Base-by-base conservation (phyloP, 2,329 filamentous ascomycete species). In the Cercospora canescens region DNA sequence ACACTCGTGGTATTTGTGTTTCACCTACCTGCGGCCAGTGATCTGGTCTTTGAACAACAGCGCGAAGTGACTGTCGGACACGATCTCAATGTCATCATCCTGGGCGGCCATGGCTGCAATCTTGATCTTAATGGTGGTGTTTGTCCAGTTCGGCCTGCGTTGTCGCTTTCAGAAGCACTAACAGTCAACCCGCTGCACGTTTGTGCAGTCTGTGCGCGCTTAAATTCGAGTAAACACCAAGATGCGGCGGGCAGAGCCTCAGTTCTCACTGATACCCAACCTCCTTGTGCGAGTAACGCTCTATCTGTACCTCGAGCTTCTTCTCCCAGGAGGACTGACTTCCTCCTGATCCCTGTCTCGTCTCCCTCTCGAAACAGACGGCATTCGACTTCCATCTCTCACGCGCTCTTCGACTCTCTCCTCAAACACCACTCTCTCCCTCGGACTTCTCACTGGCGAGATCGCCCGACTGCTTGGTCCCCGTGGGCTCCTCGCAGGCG, bases 281-380 rank as follows among this genome's bases (percentile, higher is more conserved):
- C 6, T 7, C 12, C 14, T 30, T 24, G 14, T 16, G 24, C 45
- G 24, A 28, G 14, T 52, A 14, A 16, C 45, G 24, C 24, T 52
- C 26, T 48, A 60, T 18, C 57, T 37, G 39, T 60, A 60, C n/a
- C 57, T 41, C 26, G 57, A 60, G 12, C 39, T 60, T 9, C 57
- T 41, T 9, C 37, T 60, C 4, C 34, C 26, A 14, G 57, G 57
- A 21, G 39, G 24, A 24, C 39, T 60, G 35, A 60, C 37, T 34
- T 60, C 57, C 21, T 60, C 57, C 14, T 48, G 6, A 18, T 45
- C 37, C n/a, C 57, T n/a, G 1, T 60, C 57, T 6, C 35, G 26
- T 9, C 57, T 41, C 4, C 57, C 57, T 60, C 57, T 48, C 39
- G 57, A 60, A 14, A 26, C 14, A 0, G 37, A 35, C 2, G 60